Evolutionary conservation across 2,329 filamentous ascomycete species (phyloP).

Genomic region (Cordyceps farinosa): DNA sequence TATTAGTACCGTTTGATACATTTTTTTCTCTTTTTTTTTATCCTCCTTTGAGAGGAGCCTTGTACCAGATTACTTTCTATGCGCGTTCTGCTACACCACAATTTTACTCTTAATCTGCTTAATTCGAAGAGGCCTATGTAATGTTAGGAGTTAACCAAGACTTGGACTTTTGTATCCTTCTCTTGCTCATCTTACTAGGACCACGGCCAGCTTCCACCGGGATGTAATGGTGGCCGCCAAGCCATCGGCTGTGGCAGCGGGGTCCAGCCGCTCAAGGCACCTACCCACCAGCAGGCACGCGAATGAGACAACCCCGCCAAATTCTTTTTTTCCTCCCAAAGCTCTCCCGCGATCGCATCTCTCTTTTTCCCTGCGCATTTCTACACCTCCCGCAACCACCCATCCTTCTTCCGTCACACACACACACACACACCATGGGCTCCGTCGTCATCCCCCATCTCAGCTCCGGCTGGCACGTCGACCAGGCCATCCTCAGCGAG

Average conservation of each 20-base stretch:
- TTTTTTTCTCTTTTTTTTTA: too few species aligned
- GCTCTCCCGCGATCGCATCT: too few species aligned
- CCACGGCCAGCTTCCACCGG: too few species aligned
- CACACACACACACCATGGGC: conserved; percentile 47
- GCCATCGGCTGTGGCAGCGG: not conserved
- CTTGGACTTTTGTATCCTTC: not conserved
- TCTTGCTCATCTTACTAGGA: too few species aligned
- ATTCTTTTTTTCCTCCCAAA: not conserved
- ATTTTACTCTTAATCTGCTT: too few species aligned
- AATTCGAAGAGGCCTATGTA: too few species aligned
- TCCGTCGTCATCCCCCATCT: conserved; percentile 92
- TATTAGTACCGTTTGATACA: not conserved
- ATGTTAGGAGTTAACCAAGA: too few species aligned
- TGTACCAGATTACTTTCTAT: too few species aligned
- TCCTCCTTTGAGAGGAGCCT: too few species aligned
- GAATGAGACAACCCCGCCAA: not conserved
- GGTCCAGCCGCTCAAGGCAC: conserved; percentile 7
- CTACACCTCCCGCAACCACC: not conserved
- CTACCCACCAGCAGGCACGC: not conserved
- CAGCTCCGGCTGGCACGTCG: conserved; percentile 92
- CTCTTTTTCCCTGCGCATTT: not conserved
- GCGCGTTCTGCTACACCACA: too few species aligned
- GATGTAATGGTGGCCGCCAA: too few species aligned
- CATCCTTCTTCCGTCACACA: not conserved
- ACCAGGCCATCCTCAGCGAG: conserved; percentile 86